phyloP scores from a whole-genome alignment of 176 grass and related monocot genomes.

The Cenchrus americanus region DNA sequence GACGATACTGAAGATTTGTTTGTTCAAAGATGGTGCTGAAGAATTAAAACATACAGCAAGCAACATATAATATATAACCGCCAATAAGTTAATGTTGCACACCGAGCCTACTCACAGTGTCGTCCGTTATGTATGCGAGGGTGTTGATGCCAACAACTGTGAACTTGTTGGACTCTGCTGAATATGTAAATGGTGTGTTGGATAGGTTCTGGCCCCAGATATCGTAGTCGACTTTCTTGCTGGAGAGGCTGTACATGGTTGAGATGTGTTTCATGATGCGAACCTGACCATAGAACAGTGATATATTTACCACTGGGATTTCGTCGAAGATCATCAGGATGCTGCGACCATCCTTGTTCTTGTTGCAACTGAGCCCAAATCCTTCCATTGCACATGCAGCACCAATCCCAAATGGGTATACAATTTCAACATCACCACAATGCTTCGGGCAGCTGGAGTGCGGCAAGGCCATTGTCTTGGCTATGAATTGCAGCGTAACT shows the following conservation, averaged over 20 bases:
- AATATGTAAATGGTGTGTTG: not conserved
- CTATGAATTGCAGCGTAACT: not conserved
- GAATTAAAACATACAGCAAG: not conserved
- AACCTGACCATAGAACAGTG: constrained; percentile 14
- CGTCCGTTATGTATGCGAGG: not conserved
- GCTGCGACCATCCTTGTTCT: not conserved
- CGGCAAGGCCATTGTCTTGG: not conserved
- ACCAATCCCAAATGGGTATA: constrained; percentile 21
- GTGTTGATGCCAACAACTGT: constrained; percentile 28
- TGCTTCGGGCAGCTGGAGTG: not conserved
- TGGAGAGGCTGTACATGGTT: not conserved
- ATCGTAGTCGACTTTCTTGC: not conserved
- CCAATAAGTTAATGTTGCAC: not conserved
- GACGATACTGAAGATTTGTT: too few relatives aligned
- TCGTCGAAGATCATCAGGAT: not conserved
- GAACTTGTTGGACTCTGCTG: not conserved
- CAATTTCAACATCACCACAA: constrained; percentile 13
- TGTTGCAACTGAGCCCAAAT: constrained; percentile 18
- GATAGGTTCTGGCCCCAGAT: not conserved
- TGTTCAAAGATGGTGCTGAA: not conserved
- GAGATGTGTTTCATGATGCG: not conserved
- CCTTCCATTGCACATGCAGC: constrained; percentile 19
- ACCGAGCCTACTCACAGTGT: not conserved
- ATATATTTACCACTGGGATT: not conserved
- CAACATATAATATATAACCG: not conserved